Evolutionary conservation across 208 protist genomes (phyloP), one percentile per base, ranked within the genome.

Genomic region (Wallacemonas collosoma): DNA sequence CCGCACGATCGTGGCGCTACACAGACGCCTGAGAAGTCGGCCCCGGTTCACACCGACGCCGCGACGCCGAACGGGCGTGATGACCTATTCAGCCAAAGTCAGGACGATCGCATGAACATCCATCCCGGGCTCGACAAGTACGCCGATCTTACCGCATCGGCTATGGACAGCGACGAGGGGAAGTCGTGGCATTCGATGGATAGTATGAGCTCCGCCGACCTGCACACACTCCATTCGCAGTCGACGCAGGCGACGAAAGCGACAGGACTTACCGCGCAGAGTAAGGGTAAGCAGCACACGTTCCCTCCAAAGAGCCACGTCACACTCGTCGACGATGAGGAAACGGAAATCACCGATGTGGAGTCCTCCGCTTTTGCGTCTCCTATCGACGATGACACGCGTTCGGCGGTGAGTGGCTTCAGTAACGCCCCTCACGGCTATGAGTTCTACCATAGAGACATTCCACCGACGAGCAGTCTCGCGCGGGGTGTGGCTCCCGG

Each of bases 71-170:
- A 57, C 54, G 45, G 44, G 12, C 62, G 54, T 17, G 54, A 70
- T 2, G 72, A 68, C 45, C 53, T 76, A n/a, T 76, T 76, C 45
- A 65, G 58, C 9, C 36, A 38, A 12, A 44, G 45, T 17, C 72
- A 76, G 55, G 56, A 76, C 43, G 54, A 60, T 8, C 43, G 12
- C 43, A 45, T 71, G 11, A 35, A 39, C 51, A 76, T 76, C 39
- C 62, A 40, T 14, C 48, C 56, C 26, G 72, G 72, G 2, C 26
- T 51, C 26, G 72, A 76, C 62, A 76, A 76, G 72, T 76, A 76
- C 56, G 55, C 39, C 44, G 39, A 45, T 53, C 63, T 76, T 5
- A 58, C 60, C 41, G 60, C 60, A 3, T 65, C 60, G 14, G 60
- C 44, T 38, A 65, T 65, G 60, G 60, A 45, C 60, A 65, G 60